These are phyloP conservation scores for Boletus vermiculosoides DNA, from an alignment of 768 basidiomycete species.

Conservation along the genomic window DNA sequence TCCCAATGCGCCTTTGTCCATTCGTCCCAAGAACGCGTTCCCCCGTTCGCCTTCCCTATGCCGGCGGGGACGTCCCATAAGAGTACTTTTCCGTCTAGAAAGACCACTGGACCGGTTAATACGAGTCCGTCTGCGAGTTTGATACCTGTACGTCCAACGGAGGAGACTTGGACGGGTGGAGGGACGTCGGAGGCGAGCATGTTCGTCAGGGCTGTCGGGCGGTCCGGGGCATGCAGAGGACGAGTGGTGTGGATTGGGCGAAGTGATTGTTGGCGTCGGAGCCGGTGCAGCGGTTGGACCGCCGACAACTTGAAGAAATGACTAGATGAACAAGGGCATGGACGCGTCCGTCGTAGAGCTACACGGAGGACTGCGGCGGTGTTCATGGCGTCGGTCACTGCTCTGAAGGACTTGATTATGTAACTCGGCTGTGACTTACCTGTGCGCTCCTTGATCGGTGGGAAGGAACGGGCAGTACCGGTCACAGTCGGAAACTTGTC, in stretches of 20 bases:
- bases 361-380: neutral
- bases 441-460: too few species aligned
- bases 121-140: conserved; percentile 76
- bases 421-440: neutral
- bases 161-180: conserved; percentile 69
- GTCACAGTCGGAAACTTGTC: neutral
- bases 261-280: neutral
- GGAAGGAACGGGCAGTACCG: neutral
- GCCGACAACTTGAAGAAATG: neutral
- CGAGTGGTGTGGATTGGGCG: conserved; percentile 19
- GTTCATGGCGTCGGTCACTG: conserved; percentile 1
- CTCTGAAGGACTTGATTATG: neutral
- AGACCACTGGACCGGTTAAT: conserved; percentile 74
- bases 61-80: conserved; percentile 81
- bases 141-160: conserved; percentile 62
- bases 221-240: conserved; percentile 10
- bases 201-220: conserved; percentile 52
- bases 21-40: conserved; percentile 49
- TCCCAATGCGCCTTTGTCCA: conserved; percentile 77
- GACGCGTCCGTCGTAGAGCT: neutral
- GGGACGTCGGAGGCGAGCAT: conserved; percentile 69
- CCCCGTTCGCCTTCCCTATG: neutral
- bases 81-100: conserved; percentile 83
- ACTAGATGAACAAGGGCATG: neutral
- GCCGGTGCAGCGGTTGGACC: neutral